Conservation (phyloP, 257 asterid genomes). For the Scutellaria baicalensis region DNA sequence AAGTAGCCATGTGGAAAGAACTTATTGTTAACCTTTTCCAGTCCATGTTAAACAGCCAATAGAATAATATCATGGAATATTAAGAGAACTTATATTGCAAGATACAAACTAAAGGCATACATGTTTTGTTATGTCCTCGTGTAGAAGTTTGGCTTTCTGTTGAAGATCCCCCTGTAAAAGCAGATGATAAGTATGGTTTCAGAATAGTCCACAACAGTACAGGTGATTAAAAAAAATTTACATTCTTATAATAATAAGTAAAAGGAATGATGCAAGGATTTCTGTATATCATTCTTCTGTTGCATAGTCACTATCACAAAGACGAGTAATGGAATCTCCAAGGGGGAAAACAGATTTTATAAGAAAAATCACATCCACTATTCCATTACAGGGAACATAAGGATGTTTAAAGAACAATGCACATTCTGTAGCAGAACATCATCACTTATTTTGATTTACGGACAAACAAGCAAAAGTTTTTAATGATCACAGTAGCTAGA, state of each 20-base stretch:
- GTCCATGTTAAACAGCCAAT: background rate
- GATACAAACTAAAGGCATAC: slow-evolving; percentile 28
- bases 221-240: background rate
- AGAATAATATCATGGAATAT: background rate
- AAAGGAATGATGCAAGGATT: background rate
- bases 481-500: background rate
- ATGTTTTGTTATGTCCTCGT: slow-evolving; percentile 62
- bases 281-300: background rate
- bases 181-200: background rate
- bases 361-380: background rate
- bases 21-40: background rate
- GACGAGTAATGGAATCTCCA: background rate
- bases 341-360: background rate
- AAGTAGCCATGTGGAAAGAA: background rate
- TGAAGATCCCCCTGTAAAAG: slow-evolving; percentile 63
- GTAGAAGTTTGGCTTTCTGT: slow-evolving; percentile 63
- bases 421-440: background rate
- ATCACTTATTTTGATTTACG: background rate
- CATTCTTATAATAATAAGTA: background rate
- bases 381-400: background rate
- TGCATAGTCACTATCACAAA: background rate
- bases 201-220: slow-evolving; percentile 4
- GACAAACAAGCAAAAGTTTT: background rate
- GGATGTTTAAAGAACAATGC: background rate
- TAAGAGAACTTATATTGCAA: background rate